These are phyloP conservation scores for Tetraselmis striata DNA, from an alignment of 139 green algal species.

Conservation along the genomic window DNA sequence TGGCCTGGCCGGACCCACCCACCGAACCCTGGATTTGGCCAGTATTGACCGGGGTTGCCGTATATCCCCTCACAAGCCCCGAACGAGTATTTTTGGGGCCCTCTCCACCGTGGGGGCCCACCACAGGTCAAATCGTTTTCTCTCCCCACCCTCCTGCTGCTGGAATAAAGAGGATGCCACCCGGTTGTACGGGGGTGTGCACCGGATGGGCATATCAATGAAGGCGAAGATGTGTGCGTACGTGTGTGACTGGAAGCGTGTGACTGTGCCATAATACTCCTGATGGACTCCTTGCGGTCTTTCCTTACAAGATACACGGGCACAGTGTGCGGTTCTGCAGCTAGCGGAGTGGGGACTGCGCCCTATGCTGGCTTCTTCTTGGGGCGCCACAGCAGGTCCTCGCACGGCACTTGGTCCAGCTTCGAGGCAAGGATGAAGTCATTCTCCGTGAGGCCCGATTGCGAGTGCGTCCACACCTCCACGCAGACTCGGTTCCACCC, in stretches of 20 bases:
- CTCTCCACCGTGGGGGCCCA: no score
- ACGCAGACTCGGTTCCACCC: conserved; percentile 41
- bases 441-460: conserved; percentile 40
- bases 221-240: not conserved
- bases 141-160: no score
- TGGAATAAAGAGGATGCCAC: no score
- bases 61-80: no score
- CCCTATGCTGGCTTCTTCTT: conserved; percentile 26
- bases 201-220: not conserved
- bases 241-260: not conserved
- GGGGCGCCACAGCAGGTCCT: conserved; percentile 25
- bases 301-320: not conserved
- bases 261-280: no score
- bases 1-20: no score
- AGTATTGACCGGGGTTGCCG: no score
- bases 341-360: not conserved
- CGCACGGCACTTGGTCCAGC: conserved; percentile 27
- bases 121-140: no score
- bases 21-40: no score
- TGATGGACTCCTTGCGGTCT: no score
- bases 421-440: conserved; percentile 55
- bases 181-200: not conserved
- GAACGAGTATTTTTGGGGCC: no score
- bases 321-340: not conserved
- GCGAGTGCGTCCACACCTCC: conserved; percentile 38